Percentiles rank a stretch among this genome's conserved stretches.
phyloP scores from a whole-genome alignment of 441 rosid species.

The Kokia cookei region DNA sequence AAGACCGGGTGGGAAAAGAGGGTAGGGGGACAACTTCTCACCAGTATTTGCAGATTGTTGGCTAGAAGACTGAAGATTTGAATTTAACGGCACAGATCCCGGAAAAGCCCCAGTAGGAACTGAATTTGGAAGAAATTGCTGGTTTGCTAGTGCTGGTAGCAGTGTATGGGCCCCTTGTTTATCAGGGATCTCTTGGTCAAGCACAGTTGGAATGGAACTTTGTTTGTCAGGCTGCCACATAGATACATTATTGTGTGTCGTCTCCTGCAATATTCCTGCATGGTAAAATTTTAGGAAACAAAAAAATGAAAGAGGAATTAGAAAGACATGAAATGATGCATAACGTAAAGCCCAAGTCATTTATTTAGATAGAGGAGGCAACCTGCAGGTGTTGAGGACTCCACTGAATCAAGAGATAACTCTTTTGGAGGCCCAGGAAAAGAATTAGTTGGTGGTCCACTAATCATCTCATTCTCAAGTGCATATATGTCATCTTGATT shows the following conservation, averaged over 20 bases:
- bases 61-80: slow-evolving; percentile 45
- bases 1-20: slow-evolving; percentile 95
- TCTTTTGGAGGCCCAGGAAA: slow-evolving; percentile 52
- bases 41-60: slow-evolving; percentile 37
- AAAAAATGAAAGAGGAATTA: not conserved
- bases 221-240: slow-evolving; percentile 62
- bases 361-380: slow-evolving; percentile 2
- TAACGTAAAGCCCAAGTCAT: not conserved
- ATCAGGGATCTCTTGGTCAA: slow-evolving; percentile 50
- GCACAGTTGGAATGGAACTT: slow-evolving; percentile 24
- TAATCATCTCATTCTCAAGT: slow-evolving; percentile 81
- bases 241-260: slow-evolving; percentile 25
- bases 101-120: slow-evolving; percentile 50
- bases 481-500: slow-evolving; percentile 75
- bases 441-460: slow-evolving; percentile 50
- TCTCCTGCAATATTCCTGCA: slow-evolving; percentile 57
- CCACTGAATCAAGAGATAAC: slow-evolving; percentile 34
- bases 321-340: not conserved
- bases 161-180: slow-evolving; percentile 27
- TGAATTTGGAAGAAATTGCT: slow-evolving; percentile 58
- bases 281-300: slow-evolving; percentile 2
- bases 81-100: slow-evolving; percentile 50
- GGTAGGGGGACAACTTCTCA: slow-evolving; percentile 88
- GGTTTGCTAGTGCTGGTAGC: slow-evolving; percentile 39
- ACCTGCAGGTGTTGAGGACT: slow-evolving; percentile 51